Base-by-base conservation (phyloP, 2,329 filamentous ascomycete genomes). In the Fusarium nelsonii region DNA sequence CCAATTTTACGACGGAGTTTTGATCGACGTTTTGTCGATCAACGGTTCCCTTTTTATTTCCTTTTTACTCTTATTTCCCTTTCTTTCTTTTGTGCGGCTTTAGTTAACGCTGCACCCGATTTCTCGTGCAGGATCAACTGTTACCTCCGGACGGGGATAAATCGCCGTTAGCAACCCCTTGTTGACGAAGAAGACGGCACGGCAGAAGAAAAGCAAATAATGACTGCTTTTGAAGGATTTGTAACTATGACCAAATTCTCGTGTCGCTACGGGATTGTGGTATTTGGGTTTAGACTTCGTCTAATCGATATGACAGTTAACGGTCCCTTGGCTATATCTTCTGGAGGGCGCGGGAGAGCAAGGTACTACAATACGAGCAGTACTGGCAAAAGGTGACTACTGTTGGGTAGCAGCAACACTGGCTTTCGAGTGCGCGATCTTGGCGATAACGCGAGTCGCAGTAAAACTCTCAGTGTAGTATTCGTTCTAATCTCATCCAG, bases 21-120 rank as follows among this genome's bases (percentile, higher is more conserved):
- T 45, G 63, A 69, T 70, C 67, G 53, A 54, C 50, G 43, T 37
- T 53, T 48, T 34, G 66, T 43, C 53, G 67, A 68, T 69, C 58
- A 59, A 56, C 43, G n/a, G 46, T 41, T 16, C 9, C 20, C 36
- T 36, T 36, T 50, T 30, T 20, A n/a, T 20, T 28, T 16, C 12
- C 5, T 40, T 39, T 50, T 8, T 30, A 30, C 14, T 49, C 8
- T 50, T 28, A 9, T 50, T 37, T 52, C 32, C 32, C 30, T 65
- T 33, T 32, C 30, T 65, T 49, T 54, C 23, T 34, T 46, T 30
- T 36, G 15, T 30, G 20, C 28, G 10, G 32, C 49, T 66, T 36
- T 56, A 45, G 37, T 55, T 43, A 11, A 41, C 40, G 52, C 59
- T 65, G 37, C 61, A 52, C 36, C 40, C 32, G 54, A 43, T 44